A percentile compares a stretch with the other conserved stretches of the same genome.
These are phyloP conservation scores for Rhytidiadelphus loreus DNA, from an alignment of 225 moss, liverwort and hornwort genomes.

Conservation along the genomic window DNA sequence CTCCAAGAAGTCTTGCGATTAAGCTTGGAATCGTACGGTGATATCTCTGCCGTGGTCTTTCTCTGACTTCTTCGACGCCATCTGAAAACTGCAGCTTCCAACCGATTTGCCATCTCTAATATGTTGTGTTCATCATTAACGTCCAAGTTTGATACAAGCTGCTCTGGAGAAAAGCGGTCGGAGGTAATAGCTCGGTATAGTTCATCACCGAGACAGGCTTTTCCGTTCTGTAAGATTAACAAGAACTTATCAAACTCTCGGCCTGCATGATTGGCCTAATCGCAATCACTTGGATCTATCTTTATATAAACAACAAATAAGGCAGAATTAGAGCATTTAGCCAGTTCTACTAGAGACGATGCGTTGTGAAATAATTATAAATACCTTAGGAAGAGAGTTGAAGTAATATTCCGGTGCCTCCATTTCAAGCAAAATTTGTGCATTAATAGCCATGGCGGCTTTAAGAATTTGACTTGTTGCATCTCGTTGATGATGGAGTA, in stretches of 20 bases:
- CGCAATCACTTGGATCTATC: neutral
- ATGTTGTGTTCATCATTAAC: slow-evolving; percentile 66
- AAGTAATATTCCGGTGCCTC: slow-evolving; percentile 74
- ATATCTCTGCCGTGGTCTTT: slow-evolving; percentile 33
- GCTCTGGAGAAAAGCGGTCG: slow-evolving; percentile 72
- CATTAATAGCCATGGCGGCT: slow-evolving; percentile 95
- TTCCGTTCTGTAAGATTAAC: slow-evolving; percentile 59
- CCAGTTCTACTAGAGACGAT: neutral
- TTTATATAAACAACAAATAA: neutral
- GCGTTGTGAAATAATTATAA: neutral
- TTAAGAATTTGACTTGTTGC: slow-evolving; percentile 84
- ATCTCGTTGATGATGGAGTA: slow-evolving; percentile 70
- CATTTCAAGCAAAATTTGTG: slow-evolving; percentile 83
- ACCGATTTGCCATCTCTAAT: slow-evolving; percentile 76
- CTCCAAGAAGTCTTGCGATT: slow-evolving; percentile 72
- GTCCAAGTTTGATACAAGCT: slow-evolving; percentile 61
- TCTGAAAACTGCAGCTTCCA: slow-evolving; percentile 69
- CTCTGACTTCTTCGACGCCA: slow-evolving; percentile 67
- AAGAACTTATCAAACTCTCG: neutral
- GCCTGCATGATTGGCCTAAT: neutral
- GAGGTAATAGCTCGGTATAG: slow-evolving; percentile 63
- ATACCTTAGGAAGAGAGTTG: slow-evolving; percentile 86
- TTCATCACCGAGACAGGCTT: slow-evolving; percentile 63
- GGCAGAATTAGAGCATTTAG: neutral
- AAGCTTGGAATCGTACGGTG: slow-evolving; percentile 36